Evolutionary conservation across 2,329 filamentous ascomycete genomes (phyloP).

Genomic region (Beauveria sp.): DNA sequence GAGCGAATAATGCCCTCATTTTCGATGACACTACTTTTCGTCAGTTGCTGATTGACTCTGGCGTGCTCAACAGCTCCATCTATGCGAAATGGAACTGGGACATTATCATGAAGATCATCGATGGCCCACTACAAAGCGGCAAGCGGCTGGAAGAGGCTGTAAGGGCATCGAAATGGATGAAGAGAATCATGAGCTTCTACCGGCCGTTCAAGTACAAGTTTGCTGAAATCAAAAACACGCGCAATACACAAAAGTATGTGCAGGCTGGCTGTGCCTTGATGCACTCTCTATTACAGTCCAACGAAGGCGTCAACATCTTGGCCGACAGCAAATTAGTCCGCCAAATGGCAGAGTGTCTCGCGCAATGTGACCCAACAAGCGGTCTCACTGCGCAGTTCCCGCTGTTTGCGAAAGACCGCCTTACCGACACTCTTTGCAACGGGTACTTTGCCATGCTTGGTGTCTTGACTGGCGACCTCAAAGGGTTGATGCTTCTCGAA

Average conservation of each 20-base stretch:
- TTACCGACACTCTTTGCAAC: constrained; percentile 78
- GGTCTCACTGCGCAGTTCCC: constrained; percentile 74
- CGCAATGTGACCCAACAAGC: constrained; percentile 82
- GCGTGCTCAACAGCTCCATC: constrained; percentile 82
- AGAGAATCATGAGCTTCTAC: constrained; percentile 89
- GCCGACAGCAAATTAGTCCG: constrained; percentile 87
- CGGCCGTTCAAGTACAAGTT: constrained; percentile 96
- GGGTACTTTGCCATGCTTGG: constrained; percentile 95
- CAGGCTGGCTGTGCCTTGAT: constrained; percentile 83
- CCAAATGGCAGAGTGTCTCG: constrained; percentile 91
- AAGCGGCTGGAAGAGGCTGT: constrained; percentile 92
- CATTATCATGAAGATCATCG: constrained; percentile 79
- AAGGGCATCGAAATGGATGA: constrained; percentile 92
- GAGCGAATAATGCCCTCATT: constrained; percentile 35
- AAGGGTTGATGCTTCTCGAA: constrained; percentile 83
- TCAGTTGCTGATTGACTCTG: constrained; percentile 64
- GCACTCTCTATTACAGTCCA: constrained; percentile 75
- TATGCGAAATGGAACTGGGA: constrained; percentile 98
- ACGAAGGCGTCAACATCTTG: constrained; percentile 77
- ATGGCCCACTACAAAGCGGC: constrained; percentile 83
- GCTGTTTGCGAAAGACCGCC: constrained; percentile 78
- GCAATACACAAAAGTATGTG: constrained; percentile 90
- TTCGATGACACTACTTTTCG: constrained; percentile 57
- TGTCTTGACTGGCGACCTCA: constrained; percentile 71
- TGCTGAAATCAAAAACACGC: constrained; percentile 80